phyloP scores from a whole-genome alignment of 306 rosid species.

The Rosa multiflora region DNA sequence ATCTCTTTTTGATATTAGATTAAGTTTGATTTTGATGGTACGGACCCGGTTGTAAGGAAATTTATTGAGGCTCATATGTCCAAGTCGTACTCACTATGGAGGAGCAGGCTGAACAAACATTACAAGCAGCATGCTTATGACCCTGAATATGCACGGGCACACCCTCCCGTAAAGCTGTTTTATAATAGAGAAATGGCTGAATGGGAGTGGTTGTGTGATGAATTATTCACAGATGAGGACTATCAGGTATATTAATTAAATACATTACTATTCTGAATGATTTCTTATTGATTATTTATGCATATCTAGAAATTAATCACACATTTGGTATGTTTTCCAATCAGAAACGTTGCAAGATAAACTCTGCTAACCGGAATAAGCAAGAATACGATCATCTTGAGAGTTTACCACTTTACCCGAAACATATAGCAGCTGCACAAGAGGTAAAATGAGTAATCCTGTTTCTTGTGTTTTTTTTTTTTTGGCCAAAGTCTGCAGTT shows the following conservation, averaged over 20 bases:
- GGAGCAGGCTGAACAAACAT: not conserved
- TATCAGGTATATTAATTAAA: not conserved
- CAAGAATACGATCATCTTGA: not conserved
- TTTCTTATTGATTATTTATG: not conserved
- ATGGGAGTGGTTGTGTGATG: conserved; percentile 7
- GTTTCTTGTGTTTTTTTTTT: not conserved
- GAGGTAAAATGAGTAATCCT: not conserved
- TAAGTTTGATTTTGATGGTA: not conserved
- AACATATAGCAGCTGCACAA: not conserved
- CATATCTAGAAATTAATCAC: not conserved
- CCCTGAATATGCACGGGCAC: not conserved
- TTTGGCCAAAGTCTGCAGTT: not conserved
- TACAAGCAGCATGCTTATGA: conserved; percentile 7
- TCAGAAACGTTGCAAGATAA: not conserved
- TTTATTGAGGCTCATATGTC: not conserved
- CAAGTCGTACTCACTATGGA: not conserved
- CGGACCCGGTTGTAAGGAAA: conserved; percentile 1
- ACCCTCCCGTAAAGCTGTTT: not conserved
- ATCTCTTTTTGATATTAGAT: not conserved
- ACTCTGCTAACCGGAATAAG: not conserved
- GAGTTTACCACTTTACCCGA: not conserved
- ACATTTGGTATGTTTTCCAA: not conserved
- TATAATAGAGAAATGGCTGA: not conserved
- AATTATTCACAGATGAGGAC: not conserved
- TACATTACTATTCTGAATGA: not conserved